Conservation (phyloP, 2,329 filamentous ascomycete genomes). For the Fusarium ramigenum region DNA sequence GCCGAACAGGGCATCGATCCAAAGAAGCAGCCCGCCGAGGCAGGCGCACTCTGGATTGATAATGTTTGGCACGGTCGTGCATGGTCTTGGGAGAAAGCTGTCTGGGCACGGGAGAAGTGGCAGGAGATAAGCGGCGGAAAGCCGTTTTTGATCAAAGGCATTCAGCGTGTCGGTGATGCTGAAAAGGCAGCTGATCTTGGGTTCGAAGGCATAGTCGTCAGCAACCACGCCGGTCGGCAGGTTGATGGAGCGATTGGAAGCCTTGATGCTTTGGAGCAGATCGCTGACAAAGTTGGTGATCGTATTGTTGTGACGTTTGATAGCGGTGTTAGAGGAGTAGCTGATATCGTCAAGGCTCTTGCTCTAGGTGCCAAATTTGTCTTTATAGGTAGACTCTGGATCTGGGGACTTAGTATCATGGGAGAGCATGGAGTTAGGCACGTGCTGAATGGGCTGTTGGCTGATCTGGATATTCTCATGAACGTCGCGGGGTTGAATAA, state of each 20-base stretch:
- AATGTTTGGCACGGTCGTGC: slow-evolving; percentile 14
- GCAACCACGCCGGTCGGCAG: slow-evolving; percentile 3
- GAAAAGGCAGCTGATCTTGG: slow-evolving; percentile 8
- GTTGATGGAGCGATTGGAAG: slow-evolving; percentile 6
- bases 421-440: slow-evolving; percentile 19
- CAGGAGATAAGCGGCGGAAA: slow-evolving; percentile 14
- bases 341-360: slow-evolving; percentile 23
- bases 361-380: slow-evolving; percentile 25
- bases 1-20: neutral
- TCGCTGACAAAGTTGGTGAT: slow-evolving; percentile 11
- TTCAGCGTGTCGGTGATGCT: slow-evolving; percentile 10
- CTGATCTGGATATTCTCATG: slow-evolving; percentile 6
- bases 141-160: slow-evolving; percentile 16
- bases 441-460: slow-evolving; percentile 6
- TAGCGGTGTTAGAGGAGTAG: slow-evolving; percentile 16
- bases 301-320: slow-evolving; percentile 13
- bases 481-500: neutral
- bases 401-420: slow-evolving; percentile 16
- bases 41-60: slow-evolving; percentile 16
- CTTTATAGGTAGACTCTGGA: slow-evolving; percentile 12
- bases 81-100: slow-evolving; percentile 18
- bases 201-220: slow-evolving; percentile 1
- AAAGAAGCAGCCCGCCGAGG: slow-evolving; percentile 5
- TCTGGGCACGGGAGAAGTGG: slow-evolving; percentile 11
- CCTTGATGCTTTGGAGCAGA: neutral